Evolutionary conservation across 2,329 filamentous ascomycete genomes (phyloP).

Genomic region (Didymella exigua): DNA sequence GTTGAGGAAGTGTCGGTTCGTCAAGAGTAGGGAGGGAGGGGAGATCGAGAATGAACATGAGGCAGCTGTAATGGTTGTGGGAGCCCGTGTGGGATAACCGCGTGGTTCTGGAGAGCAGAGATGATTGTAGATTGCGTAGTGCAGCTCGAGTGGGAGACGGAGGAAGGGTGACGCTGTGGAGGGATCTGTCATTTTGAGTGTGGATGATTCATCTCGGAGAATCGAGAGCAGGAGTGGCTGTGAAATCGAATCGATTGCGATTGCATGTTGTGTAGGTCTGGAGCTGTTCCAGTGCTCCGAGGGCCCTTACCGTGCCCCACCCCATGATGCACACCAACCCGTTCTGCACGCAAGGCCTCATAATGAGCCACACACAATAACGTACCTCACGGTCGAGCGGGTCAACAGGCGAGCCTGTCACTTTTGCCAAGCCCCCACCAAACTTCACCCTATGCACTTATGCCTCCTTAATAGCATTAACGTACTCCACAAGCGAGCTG

Average conservation of each 20-base stretch:
- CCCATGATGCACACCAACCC: no score
- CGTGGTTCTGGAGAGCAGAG: conserved; percentile 10
- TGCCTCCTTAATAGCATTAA: no score
- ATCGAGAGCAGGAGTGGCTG: not conserved
- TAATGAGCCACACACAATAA: no score
- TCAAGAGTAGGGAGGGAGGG: not conserved
- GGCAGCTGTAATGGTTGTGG: conserved; percentile 17
- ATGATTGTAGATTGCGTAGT: conserved; percentile 23
- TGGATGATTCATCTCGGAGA: not conserved
- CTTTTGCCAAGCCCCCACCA: no score
- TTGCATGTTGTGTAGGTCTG: not conserved
- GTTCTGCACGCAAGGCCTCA: no score
- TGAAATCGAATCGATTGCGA: not conserved
- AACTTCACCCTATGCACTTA: no score
- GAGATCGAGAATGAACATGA: not conserved
- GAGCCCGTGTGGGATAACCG: conserved; percentile 23
- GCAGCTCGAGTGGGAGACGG: conserved; percentile 20
- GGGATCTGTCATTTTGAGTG: not conserved
- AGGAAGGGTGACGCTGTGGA: conserved; percentile 4
- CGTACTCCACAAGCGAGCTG: no score
- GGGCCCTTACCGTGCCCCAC: not conserved
- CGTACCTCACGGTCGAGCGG: no score
- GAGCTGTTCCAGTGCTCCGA: not conserved
- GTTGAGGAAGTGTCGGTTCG: conserved; percentile 11
- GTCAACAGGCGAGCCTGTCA: no score